phyloP scores from a whole-genome alignment of 371 early-diverging fungal genomes.

The Paraphysoderma sedebokerense region DNA sequence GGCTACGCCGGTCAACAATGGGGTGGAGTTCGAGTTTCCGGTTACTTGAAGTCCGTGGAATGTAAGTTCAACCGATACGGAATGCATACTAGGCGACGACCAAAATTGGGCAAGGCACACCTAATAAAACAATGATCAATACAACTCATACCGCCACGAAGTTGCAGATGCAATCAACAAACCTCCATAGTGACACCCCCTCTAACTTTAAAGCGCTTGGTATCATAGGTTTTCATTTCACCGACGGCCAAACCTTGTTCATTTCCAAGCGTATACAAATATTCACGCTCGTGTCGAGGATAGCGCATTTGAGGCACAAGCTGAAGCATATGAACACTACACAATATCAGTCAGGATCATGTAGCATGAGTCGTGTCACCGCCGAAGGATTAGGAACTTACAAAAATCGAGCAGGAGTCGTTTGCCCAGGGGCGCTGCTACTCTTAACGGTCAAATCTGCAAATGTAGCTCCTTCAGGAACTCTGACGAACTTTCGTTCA shows the following conservation, averaged over 20 bases:
- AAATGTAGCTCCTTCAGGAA: constrained; percentile 63
- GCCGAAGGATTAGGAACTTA: constrained; percentile 2
- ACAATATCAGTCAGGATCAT: background rate
- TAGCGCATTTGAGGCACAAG: constrained; percentile 52
- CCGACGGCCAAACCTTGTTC: constrained; percentile 37
- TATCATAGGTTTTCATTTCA: constrained; percentile 31
- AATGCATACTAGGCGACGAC: constrained; percentile 54
- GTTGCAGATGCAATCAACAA: too few relatives aligned
- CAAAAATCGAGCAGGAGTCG: background rate
- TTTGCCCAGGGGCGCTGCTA: background rate
- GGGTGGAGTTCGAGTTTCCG: constrained; percentile 10
- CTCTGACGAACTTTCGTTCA: constrained; percentile 57
- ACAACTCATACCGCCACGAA: too few relatives aligned
- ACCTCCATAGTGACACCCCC: constrained; percentile 64
- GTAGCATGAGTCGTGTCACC: too few relatives aligned
- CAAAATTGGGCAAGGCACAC: constrained; percentile 67
- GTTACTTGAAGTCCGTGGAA: constrained; percentile 66
- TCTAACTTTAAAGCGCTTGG: constrained; percentile 40
- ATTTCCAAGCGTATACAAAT: constrained; percentile 33
- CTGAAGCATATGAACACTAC: constrained; percentile 49
- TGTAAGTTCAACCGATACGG: constrained; percentile 43
- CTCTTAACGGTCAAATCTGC: constrained; percentile 16
- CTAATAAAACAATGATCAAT: background rate
- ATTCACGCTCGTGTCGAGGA: constrained; percentile 22
- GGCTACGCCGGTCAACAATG: constrained; percentile 14